phyloP scores from a whole-genome alignment of 192 early-diverging fungal species.

The Martensiomyces pterosporus region DNA sequence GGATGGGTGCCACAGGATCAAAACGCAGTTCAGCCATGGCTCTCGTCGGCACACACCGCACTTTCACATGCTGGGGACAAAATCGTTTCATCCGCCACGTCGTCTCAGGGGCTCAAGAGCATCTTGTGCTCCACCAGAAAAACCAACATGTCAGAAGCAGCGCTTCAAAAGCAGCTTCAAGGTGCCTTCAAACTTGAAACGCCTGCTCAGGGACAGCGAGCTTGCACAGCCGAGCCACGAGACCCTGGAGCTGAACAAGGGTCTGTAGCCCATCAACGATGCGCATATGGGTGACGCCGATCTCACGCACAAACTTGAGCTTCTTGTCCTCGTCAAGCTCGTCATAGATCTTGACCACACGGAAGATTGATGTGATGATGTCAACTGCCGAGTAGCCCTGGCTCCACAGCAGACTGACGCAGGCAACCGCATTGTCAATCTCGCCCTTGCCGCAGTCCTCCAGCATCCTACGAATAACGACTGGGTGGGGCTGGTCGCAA shows the following conservation, averaged over 20 bases:
- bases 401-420: conserved; percentile 67
- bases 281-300: conserved; percentile 88
- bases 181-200: conserved; percentile 3
- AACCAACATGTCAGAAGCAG: neutral
- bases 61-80: too few relatives aligned
- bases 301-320: conserved; percentile 87
- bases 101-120: too few relatives aligned
- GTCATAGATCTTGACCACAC: conserved; percentile 75
- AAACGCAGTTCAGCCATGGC: too few relatives aligned
- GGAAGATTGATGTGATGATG: conserved; percentile 88
- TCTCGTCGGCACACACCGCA: too few relatives aligned
- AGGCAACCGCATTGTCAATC: conserved; percentile 67
- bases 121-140: too few relatives aligned
- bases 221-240: conserved; percentile 65
- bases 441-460: conserved; percentile 62
- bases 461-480: conserved; percentile 70
- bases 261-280: conserved; percentile 83
- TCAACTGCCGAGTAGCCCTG: conserved; percentile 87
- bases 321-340: conserved; percentile 77
- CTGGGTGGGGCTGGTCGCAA: conserved; percentile 95
- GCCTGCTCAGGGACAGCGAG: conserved; percentile 20
- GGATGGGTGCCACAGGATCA: too few relatives aligned
- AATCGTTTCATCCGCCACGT: too few relatives aligned
- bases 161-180: neutral
- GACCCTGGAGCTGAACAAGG: conserved; percentile 80